Evolutionary conservation across 306 rosid genomes (phyloP).

Genomic region (Quercus variabilis): DNA sequence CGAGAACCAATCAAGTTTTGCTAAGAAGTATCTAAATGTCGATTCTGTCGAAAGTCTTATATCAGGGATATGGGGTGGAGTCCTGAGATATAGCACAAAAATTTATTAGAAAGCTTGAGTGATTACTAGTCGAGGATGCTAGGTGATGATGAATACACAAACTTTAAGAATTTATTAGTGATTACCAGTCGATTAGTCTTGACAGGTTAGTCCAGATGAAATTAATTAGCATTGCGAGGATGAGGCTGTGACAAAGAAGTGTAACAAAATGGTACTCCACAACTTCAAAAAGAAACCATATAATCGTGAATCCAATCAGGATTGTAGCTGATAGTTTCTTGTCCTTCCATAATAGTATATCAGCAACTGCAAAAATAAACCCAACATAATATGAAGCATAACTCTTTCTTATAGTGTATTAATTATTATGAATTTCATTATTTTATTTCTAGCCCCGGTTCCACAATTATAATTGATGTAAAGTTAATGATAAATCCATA

Average conservation of each 20-base stretch:
- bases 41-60: constrained; percentile 38
- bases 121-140: background rate
- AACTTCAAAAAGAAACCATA: constrained; percentile 65
- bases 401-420: background rate
- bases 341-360: constrained; percentile 59
- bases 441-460: too few species aligned
- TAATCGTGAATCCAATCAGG: constrained; percentile 34
- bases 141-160: background rate
- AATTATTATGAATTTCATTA: too few species aligned
- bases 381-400: background rate
- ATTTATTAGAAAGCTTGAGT: background rate
- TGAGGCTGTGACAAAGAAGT: constrained; percentile 48
- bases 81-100: constrained; percentile 23
- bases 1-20: constrained; percentile 34
- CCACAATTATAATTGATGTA: too few species aligned
- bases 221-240: constrained; percentile 41
- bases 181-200: constrained; percentile 45
- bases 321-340: constrained; percentile 40
- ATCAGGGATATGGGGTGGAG: constrained; percentile 31
- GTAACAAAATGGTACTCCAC: constrained; percentile 51
- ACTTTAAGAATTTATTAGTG: background rate
- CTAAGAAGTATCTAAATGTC: constrained; percentile 22
- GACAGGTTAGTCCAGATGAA: constrained; percentile 52
- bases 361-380: constrained; percentile 52
- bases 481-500: too few species aligned